Evolutionary conservation across 345 rosid species (phyloP), one percentile per base, ranked within the genome.

Genomic region (Eucalyptus leucophloia): DNA sequence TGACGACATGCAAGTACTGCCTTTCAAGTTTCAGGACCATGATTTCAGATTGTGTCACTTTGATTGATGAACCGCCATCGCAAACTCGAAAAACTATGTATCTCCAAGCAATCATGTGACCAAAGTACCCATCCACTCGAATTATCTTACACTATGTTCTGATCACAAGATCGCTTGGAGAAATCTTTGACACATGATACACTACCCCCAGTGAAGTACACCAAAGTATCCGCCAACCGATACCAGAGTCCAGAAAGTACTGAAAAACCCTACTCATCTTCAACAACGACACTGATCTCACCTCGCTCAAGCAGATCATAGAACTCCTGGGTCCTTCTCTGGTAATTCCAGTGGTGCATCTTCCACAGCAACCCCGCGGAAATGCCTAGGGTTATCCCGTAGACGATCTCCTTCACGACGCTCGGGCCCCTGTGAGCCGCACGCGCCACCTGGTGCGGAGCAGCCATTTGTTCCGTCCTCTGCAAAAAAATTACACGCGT

Each of bases 331-430:
- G 90, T 86, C 82, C 89, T 87, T 88, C 87, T 92, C 81, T 94
- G 94, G 90, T 88, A 18, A 32, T 94, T 94, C 94, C 95, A 93
- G 60, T 92, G 94, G 87, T 91, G 88, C 93, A 90, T 91, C 87
- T 94, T 94, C 93, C 94, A 94, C 16, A 92, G 53, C 17, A 89
- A 54, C 90, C 94, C 93, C 4, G 87, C 93, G 32, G 88, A n/a
- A 19, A 93, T 56, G 32, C 91, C 92, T 1, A 92, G 89, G 30
- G 62, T 60, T 15, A 93, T 87, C 56, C 94, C 93, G 26, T 88
- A 86, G 40, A 92, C 3, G 24, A 92, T 93, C 88, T 92, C 93
- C 69, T 93, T 94, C 37, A 89, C 10, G 19, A 92, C 88, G 82
- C 94, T 94, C 44, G 94, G 94, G n/a, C 94, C 92, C 13, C 26